These are phyloP conservation scores for Kwoniella botswanensis DNA, from an alignment of 768 basidiomycete species.

Conservation along the genomic window DNA sequence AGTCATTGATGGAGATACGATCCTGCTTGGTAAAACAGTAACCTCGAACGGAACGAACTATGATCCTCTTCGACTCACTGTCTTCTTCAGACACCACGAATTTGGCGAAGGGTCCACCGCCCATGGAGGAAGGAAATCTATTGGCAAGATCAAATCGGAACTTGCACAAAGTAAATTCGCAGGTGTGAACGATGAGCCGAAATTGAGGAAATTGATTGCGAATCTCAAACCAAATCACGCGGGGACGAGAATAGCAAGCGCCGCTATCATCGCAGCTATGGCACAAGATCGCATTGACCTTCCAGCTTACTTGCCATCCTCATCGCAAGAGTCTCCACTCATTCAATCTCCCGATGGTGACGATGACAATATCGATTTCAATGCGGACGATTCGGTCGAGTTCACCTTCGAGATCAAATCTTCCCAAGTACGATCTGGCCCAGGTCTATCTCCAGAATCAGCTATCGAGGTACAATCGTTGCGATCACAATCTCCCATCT, in stretches of 20 bases:
- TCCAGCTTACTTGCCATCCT: neutral
- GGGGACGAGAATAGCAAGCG: neutral
- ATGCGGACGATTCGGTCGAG: slow-evolving; percentile 1
- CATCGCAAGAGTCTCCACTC: neutral
- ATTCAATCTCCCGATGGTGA: neutral
- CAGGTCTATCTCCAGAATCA: neutral
- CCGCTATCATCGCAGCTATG: neutral
- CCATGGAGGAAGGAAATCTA: slow-evolving; percentile 4
- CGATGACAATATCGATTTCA: neutral
- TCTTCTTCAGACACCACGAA: slow-evolving; percentile 24
- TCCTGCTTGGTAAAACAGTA: slow-evolving; percentile 31
- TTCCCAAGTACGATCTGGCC: neutral
- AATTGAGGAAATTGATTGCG: neutral
- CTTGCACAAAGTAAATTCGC: slow-evolving; percentile 11
- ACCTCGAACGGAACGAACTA: slow-evolving; percentile 7
- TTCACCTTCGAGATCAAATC: neutral
- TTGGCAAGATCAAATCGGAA: slow-evolving; percentile 7
- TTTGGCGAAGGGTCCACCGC: slow-evolving; percentile 4
- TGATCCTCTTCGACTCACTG: slow-evolving; percentile 20
- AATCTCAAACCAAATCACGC: neutral
- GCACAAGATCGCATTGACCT: neutral
- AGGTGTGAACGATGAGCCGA: neutral
- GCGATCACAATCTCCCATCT: slow-evolving; percentile 3
- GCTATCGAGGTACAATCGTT: slow-evolving; percentile 1
- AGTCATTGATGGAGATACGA: slow-evolving; percentile 25